Percentiles rank a stretch among this genome's conserved stretches.
phyloP scores from a whole-genome alignment of 768 basidiomycete species.

The Lactarius vividus region DNA sequence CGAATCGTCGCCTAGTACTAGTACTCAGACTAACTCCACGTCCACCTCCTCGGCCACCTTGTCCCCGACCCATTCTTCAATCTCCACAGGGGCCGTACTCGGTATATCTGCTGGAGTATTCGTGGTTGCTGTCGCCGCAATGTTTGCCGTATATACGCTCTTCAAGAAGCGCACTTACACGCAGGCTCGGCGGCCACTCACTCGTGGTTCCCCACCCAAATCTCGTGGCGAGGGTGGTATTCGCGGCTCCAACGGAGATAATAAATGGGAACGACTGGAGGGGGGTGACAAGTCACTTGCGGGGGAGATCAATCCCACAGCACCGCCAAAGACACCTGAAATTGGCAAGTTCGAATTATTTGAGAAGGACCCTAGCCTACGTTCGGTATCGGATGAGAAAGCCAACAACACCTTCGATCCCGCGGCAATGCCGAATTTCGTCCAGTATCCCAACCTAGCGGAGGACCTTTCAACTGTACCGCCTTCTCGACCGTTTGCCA shows the following conservation, averaged over 20 bases:
- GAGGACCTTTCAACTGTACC: slow-evolving; percentile 3
- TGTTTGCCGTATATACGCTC: slow-evolving; percentile 16
- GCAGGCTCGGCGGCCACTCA: not conserved
- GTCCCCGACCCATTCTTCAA: not conserved
- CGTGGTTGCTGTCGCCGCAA: slow-evolving; percentile 9
- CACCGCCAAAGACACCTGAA: slow-evolving; percentile 3
- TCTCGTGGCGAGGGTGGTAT: not conserved
- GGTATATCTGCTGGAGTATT: slow-evolving; percentile 22
- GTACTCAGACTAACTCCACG: not conserved
- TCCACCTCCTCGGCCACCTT: not conserved
- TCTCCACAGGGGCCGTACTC: slow-evolving; percentile 23
- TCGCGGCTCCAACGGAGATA: not conserved
- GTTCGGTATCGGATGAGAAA: slow-evolving; percentile 24
- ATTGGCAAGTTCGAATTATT: slow-evolving; percentile 20
- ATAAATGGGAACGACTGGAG: slow-evolving; percentile 12
- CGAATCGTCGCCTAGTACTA: not conserved
- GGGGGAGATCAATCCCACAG: not conserved
- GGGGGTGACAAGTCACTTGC: not conserved
- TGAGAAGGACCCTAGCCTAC: slow-evolving; percentile 25
- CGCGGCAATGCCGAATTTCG: slow-evolving; percentile 27
- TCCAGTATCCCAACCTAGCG: slow-evolving; percentile 10
- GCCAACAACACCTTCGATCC: slow-evolving; percentile 22
- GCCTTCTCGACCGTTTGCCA: slow-evolving; percentile 12
- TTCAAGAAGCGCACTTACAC: slow-evolving; percentile 12
- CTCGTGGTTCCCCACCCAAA: slow-evolving; percentile 13